Conservation (phyloP, 371 early-diverging fungal genomes). For the Mucor irregularis region DNA sequence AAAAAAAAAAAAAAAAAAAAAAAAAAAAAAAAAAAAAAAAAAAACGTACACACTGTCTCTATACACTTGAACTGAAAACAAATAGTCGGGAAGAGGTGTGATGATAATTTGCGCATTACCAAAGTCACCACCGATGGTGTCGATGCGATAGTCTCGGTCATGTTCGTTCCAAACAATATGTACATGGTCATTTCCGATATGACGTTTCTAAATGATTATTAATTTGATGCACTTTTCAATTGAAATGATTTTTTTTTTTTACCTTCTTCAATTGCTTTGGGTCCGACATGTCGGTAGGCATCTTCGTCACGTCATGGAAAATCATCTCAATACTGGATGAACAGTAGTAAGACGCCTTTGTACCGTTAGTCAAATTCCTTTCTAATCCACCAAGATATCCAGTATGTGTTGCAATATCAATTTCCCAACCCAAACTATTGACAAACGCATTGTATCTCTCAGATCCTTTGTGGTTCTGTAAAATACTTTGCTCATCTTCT, state of each 20-base stretch:
- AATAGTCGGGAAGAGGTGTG: constrained; percentile 70
- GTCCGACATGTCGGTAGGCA: constrained; percentile 85
- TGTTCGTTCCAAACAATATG: constrained; percentile 98
- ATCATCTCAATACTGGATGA: constrained; percentile 83
- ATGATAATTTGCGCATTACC: constrained; percentile 94
- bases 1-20: too few species aligned
- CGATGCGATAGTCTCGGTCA: constrained; percentile 75
- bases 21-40: too few species aligned
- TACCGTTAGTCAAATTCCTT: constrained; percentile 77
- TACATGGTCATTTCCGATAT: constrained; percentile 97
- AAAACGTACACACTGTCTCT: too few species aligned
- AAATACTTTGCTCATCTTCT: constrained; percentile 83
- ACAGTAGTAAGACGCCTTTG: constrained; percentile 80
- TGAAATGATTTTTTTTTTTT: constrained; percentile 9
- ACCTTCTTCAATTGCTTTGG: constrained; percentile 86
- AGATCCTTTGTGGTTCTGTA: constrained; percentile 75
- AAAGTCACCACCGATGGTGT: constrained; percentile 96
- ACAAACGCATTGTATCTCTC: constrained; percentile 80
- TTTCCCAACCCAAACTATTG: constrained; percentile 79
- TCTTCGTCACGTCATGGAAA: constrained; percentile 90
- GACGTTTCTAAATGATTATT: constrained; percentile 91
- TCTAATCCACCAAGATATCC: constrained; percentile 92
- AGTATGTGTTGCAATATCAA: constrained; percentile 80
- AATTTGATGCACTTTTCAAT: not conserved
- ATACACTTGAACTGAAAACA: constrained; percentile 75